Conservation (phyloP, 2,329 filamentous ascomycete species). For the Pyrenophora graminea region DNA sequence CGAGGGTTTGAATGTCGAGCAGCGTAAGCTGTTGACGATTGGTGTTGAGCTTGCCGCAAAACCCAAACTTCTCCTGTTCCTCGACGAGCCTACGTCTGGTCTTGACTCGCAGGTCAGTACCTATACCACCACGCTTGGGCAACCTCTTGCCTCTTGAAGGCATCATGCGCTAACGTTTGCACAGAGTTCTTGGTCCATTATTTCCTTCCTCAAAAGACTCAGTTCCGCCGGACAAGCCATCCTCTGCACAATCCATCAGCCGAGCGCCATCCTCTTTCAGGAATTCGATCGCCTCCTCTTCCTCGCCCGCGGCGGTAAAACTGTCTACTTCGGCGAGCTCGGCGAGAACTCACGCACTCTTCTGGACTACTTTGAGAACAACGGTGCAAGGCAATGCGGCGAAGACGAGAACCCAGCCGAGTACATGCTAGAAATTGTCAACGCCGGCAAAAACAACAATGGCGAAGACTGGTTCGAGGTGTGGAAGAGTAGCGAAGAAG, state of each 20-base stretch:
- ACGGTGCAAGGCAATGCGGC: conserved; percentile 65
- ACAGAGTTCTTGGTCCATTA: conserved; percentile 64
- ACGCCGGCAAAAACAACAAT: conserved; percentile 37
- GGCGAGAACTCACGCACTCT: conserved; percentile 49
- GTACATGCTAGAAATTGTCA: conserved; percentile 67
- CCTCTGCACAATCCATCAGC: conserved; percentile 55
- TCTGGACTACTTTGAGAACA: conserved; percentile 61
- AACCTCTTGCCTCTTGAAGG: no score
- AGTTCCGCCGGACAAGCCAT: conserved; percentile 54
- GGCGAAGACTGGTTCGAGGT: conserved; percentile 48
- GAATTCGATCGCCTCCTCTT: conserved; percentile 52
- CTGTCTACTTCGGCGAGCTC: conserved; percentile 55
- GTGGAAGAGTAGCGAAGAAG: conserved; percentile 41
- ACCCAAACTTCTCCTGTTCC: conserved; percentile 65
- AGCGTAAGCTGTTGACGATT: conserved; percentile 72
- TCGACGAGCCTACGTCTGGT: conserved; percentile 64
- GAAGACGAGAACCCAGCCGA: conserved; percentile 73
- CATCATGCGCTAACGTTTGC: conserved; percentile 9
- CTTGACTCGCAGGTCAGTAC: conserved; percentile 58
- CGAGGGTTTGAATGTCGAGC: conserved; percentile 68
- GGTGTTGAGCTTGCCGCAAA: conserved; percentile 73
- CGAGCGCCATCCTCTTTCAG: conserved; percentile 51
- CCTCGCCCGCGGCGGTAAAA: conserved; percentile 51
- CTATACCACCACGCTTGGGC: neutral
- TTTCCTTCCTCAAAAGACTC: conserved; percentile 65